Percentiles rank a stretch among this genome's conserved stretches.
Evolutionary conservation across 805 yeast species (phyloP).

Genomic region (Wickerhamomyces rabaulensis): DNA sequence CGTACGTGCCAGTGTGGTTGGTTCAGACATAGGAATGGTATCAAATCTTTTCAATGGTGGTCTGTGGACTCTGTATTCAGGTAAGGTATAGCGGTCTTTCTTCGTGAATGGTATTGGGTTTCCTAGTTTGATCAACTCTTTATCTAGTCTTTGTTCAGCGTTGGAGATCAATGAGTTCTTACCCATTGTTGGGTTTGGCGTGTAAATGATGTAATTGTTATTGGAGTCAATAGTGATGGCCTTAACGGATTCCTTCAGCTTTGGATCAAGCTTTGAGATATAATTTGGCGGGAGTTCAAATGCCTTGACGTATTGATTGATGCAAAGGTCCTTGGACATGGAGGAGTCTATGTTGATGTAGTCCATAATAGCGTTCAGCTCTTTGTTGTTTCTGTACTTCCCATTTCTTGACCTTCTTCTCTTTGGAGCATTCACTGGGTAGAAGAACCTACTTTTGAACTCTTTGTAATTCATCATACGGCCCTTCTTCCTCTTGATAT

Average conservation of each 20-base stretch:
- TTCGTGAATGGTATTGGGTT: slow-evolving; percentile 7
- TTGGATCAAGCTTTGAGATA: slow-evolving; percentile 13
- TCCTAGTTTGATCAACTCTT: slow-evolving; percentile 18
- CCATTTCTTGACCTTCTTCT: slow-evolving; percentile 18
- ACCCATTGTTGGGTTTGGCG: slow-evolving; percentile 17
- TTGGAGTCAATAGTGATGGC: slow-evolving; percentile 22
- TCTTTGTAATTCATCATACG: slow-evolving; percentile 20
- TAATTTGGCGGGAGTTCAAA: slow-evolving; percentile 8
- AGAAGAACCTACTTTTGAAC: slow-evolving; percentile 14
- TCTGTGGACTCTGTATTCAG: slow-evolving; percentile 9
- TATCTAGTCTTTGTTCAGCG: slow-evolving; percentile 18
- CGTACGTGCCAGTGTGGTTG: slow-evolving; percentile 10
- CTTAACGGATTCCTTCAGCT: slow-evolving; percentile 6
- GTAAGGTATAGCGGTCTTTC: background rate
- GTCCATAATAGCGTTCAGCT: slow-evolving; percentile 19
- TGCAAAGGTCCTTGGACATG: slow-evolving; percentile 20
- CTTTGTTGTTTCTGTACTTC: slow-evolving; percentile 20
- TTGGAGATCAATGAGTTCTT: slow-evolving; percentile 17
- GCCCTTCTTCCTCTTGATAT: slow-evolving; percentile 13
- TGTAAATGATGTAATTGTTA: slow-evolving; percentile 22
- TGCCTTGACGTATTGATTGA: slow-evolving; percentile 12
- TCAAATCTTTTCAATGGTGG: slow-evolving; percentile 12
- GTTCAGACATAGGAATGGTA: slow-evolving; percentile 9
- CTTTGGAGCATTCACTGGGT: slow-evolving; percentile 22
- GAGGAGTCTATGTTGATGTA: slow-evolving; percentile 18